These are phyloP conservation scores for Aspergillus baeticus DNA, from an alignment of 495 filamentous ascomycete genomes.

Conservation along the genomic window DNA sequence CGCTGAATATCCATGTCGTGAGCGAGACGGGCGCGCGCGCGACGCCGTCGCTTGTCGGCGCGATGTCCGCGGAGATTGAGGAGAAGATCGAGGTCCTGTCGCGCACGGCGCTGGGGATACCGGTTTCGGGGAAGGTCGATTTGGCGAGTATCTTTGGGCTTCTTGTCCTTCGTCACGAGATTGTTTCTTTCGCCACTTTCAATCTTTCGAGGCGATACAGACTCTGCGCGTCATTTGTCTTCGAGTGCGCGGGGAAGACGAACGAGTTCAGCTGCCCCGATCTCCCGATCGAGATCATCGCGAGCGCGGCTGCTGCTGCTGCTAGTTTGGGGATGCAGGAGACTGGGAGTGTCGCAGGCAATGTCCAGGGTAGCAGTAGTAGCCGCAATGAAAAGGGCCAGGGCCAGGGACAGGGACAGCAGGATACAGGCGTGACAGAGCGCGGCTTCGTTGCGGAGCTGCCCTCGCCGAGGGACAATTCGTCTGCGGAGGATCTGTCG, in stretches of 20 bases:
- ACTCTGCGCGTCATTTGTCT: constrained; percentile 4
- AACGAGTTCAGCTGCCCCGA: constrained; percentile 2
- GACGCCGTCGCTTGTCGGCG: constrained; percentile 11
- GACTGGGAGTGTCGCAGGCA: too few species aligned
- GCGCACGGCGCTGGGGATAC: constrained; percentile 4
- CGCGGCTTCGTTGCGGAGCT: too few species aligned
- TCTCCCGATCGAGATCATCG: constrained; percentile 3
- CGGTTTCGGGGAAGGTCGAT: constrained; percentile 7
- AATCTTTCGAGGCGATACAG: constrained; percentile 10
- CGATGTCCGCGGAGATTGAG: constrained; percentile 10
- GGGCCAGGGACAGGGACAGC: too few species aligned
- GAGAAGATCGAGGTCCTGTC: constrained; percentile 14
- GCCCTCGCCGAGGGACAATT: too few species aligned
- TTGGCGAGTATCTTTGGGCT: constrained; percentile 9
- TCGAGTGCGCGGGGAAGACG: constrained; percentile 15
- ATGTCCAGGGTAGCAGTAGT: too few species aligned
- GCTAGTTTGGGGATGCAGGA: too few species aligned
- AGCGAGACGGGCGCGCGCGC: constrained; percentile 13
- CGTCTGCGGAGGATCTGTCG: too few species aligned
- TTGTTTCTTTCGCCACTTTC: constrained; percentile 17
- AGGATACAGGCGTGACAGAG: too few species aligned
- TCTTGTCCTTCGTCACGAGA: constrained; percentile 9
- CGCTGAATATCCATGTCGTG: constrained; percentile 6
- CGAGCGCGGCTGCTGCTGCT: neutral
- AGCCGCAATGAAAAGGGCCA: too few species aligned